Percentiles rank a stretch among this genome's conserved stretches.
Evolutionary conservation across 306 rosid species (phyloP).

Genomic region (Sophora flavescens): DNA sequence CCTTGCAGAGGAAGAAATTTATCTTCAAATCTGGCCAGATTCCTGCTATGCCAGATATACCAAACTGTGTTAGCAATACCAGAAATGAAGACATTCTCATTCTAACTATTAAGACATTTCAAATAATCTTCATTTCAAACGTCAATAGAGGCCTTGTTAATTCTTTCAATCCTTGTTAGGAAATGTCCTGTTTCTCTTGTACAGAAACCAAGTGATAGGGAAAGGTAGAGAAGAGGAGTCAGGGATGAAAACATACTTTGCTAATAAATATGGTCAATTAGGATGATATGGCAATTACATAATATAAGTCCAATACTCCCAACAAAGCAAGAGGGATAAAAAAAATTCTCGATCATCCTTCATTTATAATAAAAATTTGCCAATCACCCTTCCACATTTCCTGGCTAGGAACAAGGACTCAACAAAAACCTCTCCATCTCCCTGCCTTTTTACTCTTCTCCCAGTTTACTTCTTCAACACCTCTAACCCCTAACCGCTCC

Average conservation of each 20-base stretch:
- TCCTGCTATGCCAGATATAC: too few relatives aligned
- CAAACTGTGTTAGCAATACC: too few relatives aligned
- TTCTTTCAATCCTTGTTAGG: slow-evolving; percentile 54
- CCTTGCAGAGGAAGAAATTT: too few relatives aligned
- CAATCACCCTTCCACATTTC: neutral
- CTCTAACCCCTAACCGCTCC: neutral
- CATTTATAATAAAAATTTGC: neutral
- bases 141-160: slow-evolving; percentile 45
- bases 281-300: neutral
- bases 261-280: slow-evolving; percentile 28
- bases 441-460: slow-evolving; percentile 6
- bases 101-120: slow-evolving; percentile 50
- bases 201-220: slow-evolving; percentile 12
- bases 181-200: slow-evolving; percentile 58
- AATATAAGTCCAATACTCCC: neutral
- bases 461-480: neutral
- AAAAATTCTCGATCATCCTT: neutral
- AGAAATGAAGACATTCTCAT: too few relatives aligned
- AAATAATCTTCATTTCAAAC: slow-evolving; percentile 50
- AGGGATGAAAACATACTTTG: neutral
- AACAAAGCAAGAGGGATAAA: neutral
- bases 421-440: neutral
- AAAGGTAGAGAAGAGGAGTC: slow-evolving; percentile 13
- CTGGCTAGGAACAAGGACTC: neutral
- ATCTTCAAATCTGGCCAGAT: too few relatives aligned